Evolutionary conservation across 768 basidiomycete genomes (phyloP).

Genomic region (Phlebiopsis gigantea): DNA sequence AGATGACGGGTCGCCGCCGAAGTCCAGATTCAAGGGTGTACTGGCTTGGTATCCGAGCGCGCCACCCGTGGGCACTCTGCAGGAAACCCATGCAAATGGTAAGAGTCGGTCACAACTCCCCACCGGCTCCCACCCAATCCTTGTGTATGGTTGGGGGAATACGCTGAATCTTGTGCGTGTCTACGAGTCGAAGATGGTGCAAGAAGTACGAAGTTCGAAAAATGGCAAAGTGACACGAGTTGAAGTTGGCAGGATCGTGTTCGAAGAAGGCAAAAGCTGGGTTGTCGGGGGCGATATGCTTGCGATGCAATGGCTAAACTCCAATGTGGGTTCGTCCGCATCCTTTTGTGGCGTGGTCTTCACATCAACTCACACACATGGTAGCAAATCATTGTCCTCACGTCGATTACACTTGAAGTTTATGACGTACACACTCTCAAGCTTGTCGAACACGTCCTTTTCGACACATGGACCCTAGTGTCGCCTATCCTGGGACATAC

Average conservation of each 20-base stretch:
- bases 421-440: conserved; percentile 56
- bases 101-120: conserved; percentile 12
- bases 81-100: conserved; percentile 17
- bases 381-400: conserved; percentile 69
- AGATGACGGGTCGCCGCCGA: conserved; percentile 38
- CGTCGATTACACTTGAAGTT: conserved; percentile 53
- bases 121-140: conserved; percentile 45
- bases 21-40: conserved; percentile 50
- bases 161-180: conserved; percentile 62
- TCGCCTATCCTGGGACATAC: conserved; percentile 48
- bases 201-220: conserved; percentile 44
- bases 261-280: conserved; percentile 59
- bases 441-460: conserved; percentile 56
- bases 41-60: conserved; percentile 83
- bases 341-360: neutral
- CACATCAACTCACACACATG: neutral
- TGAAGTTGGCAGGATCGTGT: conserved; percentile 60
- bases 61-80: conserved; percentile 14
- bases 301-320: conserved; percentile 84
- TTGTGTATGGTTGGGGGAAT: conserved; percentile 85
- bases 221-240: conserved; percentile 55
- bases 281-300: conserved; percentile 56
- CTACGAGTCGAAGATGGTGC: conserved; percentile 50
- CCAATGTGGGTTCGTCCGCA: conserved; percentile 59
- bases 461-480: conserved; percentile 51